phyloP scores from a whole-genome alignment of 129 eudicot species.

The Helianthus tuberosus region DNA sequence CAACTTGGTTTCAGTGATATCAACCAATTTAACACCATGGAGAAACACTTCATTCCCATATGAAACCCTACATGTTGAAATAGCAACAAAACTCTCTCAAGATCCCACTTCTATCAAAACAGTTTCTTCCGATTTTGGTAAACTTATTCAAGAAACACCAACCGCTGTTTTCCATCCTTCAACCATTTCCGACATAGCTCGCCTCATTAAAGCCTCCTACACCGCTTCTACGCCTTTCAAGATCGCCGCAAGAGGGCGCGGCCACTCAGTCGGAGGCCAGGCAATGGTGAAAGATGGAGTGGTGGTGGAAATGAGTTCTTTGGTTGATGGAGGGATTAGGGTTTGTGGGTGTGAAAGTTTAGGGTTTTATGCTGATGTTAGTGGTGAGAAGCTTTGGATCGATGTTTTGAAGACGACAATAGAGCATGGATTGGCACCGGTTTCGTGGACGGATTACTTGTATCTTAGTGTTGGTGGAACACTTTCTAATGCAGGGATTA shows the following conservation, averaged over 20 bases:
- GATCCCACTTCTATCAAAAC: too few species aligned
- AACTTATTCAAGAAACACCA: neutral
- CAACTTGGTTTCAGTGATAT: too few species aligned
- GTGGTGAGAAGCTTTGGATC: slow-evolving; percentile 79
- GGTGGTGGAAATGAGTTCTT: slow-evolving; percentile 67
- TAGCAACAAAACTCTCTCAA: too few species aligned
- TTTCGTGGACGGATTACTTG: slow-evolving; percentile 95
- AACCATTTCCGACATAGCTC: slow-evolving; percentile 44
- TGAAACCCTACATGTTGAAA: too few species aligned
- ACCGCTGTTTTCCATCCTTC: slow-evolving; percentile 38
- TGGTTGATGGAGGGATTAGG: slow-evolving; percentile 39
- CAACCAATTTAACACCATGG: too few species aligned
- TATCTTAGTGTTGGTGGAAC: slow-evolving; percentile 88
- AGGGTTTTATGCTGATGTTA: slow-evolving; percentile 80
- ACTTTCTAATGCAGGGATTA: slow-evolving; percentile 85
- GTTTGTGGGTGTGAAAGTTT: slow-evolving; percentile 47
- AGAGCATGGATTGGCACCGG: slow-evolving; percentile 70
- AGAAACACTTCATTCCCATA: too few species aligned
- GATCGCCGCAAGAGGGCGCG: slow-evolving; percentile 74
- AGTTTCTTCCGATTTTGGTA: neutral
- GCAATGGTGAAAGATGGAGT: slow-evolving; percentile 78
- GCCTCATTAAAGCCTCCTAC: slow-evolving; percentile 63
- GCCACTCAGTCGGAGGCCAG: slow-evolving; percentile 83
- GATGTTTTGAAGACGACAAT: slow-evolving; percentile 61
- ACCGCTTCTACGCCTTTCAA: slow-evolving; percentile 41